Evolutionary conservation across 768 basidiomycete genomes (phyloP), one percentile per base, ranked within the genome.

Genomic region (Suillus decipiens): DNA sequence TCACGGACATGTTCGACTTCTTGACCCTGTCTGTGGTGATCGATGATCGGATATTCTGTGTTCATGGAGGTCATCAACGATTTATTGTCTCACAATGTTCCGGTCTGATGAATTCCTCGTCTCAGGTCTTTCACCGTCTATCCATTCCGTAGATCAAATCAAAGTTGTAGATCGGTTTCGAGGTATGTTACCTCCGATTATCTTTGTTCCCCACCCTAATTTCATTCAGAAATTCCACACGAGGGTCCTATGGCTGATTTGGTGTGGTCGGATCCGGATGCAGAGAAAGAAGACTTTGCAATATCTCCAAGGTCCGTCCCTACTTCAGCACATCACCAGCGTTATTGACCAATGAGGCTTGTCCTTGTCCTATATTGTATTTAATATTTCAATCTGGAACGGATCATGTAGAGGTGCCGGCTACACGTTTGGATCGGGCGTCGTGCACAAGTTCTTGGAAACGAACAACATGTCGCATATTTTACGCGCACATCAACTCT

Each of bases 1-100:
- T 99, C 72, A 99, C 97, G 64, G 97, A 99, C 79, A 97, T 99
- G 96, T 99, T 99, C 77, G 97, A 99, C 81, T 99, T 95, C 80
- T 78, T 99, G 68, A 99, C 97, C 12, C 81, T 99, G 62, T 95
- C 93, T 39, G 96, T 96, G 62, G 97, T 99, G 65, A 98, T 99
- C 70, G 97, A 99, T 78, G 95, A 99, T 80, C 89, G 89, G 71
- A 98, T 99, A 83, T 98, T 99, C 76, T 99, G 97, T 70, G 96
- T 99, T 11, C 97, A 99, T 69, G 97, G 97, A 70, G 96, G 96
- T 94, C 66, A 59, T 61, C 59, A 53, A 51, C 54, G 22, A 55
- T 57, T 45, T 60, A 33, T 48, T 47, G 28, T 43, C 54, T 10
- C 17, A 28, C 54, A 28, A 17, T 15, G 10, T 19, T 37, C 5